Evolutionary conservation across 2,329 filamentous ascomycete genomes (phyloP), one percentile per base, ranked within the genome.

Genomic region (Hypoxylon sp.): DNA sequence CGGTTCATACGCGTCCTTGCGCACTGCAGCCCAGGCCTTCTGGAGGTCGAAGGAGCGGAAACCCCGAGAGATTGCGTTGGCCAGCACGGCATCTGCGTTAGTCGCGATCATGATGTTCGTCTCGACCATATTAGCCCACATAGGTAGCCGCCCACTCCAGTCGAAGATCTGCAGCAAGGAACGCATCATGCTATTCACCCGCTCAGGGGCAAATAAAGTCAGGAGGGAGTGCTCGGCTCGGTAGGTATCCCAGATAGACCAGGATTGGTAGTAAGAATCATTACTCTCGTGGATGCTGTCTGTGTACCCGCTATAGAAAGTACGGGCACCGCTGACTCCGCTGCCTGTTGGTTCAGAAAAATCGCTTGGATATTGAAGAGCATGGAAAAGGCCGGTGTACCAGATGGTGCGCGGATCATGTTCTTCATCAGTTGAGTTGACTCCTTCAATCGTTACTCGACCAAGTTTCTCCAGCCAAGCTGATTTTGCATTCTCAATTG

Each of bases 81-180:
- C 80, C 2, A 85, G 73, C 1, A 85, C 80, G 1, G 79, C 82
- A 51, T 84, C 82, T 13, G 81, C 82, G 62, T 84, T 82, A 0
- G 82, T 84, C 1, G 82, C 82, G 36, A 84, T 82, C 83, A 84
- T 85, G 65, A 83, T 84, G 72, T 84, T 84, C 0, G 82, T 84
- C 67, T 84, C 83, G 4, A 84, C 77, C 64, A 84, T 75, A 59
- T 84, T 84, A 0, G 82, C 82, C 83, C 82, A 85, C 76, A 84
- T 82, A 0, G 83, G 83, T 7, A 84, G 70, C 45, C 82, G 75
- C 2, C 82, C 82, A 4, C 78, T 78, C 82, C 82, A 84, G 57
- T 82, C 79, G 56, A 83, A 85, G 21, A 84, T 84, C 5, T 75
- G 72, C 1, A 84, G 71, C 10, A 85, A 76, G 0, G 80, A 79